Percentiles rank a stretch among this genome's conserved stretches.
These are phyloP conservation scores for Noccaea caerulescens DNA, from an alignment of 345 rosid species.

Conservation along the genomic window DNA sequence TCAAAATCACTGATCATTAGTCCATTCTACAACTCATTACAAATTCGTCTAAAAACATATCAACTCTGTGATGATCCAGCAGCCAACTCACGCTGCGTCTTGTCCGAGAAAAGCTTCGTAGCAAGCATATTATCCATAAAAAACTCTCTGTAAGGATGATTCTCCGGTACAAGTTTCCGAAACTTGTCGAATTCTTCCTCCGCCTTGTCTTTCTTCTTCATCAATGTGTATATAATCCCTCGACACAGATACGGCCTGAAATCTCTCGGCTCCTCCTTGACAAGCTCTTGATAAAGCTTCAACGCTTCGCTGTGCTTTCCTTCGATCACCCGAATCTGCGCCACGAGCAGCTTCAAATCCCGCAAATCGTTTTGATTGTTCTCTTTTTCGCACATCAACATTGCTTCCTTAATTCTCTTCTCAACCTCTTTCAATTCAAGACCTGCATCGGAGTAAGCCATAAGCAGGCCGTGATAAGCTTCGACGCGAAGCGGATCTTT, in stretches of 20 bases:
- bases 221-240: conserved; percentile 74
- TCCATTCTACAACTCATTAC: conserved; percentile 23
- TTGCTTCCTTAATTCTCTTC: conserved; percentile 66
- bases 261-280: conserved; percentile 85
- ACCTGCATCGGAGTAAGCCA: conserved; percentile 70
- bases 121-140: conserved; percentile 76
- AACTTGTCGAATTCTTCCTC: conserved; percentile 82
- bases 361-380: conserved; percentile 58
- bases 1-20: conserved; percentile 10
- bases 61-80: conserved; percentile 37
- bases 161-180: conserved; percentile 74
- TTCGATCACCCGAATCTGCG: conserved; percentile 76
- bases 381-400: conserved; percentile 73
- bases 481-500: conserved; percentile 81
- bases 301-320: conserved; percentile 72
- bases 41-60: conserved; percentile 12
- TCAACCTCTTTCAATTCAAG: conserved; percentile 53
- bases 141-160: conserved; percentile 85
- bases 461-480: conserved; percentile 86
- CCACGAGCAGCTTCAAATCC: conserved; percentile 81
- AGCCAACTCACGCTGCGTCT: conserved; percentile 55
- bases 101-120: conserved; percentile 64
- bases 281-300: conserved; percentile 77
- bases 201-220: conserved; percentile 82
- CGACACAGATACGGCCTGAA: conserved; percentile 91